Percentiles rank a stretch among this genome's conserved stretches.
Evolutionary conservation across 345 rosid species (phyloP).

Genomic region (Passiflora organensis): DNA sequence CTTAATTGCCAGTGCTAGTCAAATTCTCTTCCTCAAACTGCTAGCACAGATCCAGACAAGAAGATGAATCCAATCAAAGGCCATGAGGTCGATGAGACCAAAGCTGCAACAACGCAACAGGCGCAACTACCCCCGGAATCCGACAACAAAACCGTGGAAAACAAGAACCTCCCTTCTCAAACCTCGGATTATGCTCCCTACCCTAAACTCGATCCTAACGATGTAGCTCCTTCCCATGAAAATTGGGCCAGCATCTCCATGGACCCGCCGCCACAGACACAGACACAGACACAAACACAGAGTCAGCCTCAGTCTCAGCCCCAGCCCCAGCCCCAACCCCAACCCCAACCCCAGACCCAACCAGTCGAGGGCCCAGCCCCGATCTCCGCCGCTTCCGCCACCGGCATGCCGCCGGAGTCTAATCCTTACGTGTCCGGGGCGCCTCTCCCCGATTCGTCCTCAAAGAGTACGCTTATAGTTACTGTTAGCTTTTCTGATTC

Average conservation of each 20-base stretch:
- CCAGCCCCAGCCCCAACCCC: conserved; percentile 5
- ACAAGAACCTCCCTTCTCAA: conserved; percentile 17
- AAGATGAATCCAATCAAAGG: neutral
- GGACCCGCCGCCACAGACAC: conserved; percentile 16
- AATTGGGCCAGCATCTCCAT: conserved; percentile 28
- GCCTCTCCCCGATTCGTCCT: conserved; percentile 34
- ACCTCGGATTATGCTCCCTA: conserved; percentile 83
- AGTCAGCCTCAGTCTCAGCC: conserved; percentile 1
- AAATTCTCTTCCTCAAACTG: no score
- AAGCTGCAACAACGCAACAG: neutral
- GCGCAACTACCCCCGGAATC: conserved; percentile 15
- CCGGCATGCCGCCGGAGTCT: conserved; percentile 73
- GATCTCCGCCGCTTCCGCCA: conserved; percentile 44
- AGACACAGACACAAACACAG: conserved; percentile 14
- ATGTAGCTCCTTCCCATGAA: conserved; percentile 56
- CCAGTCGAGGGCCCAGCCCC: conserved; percentile 42
- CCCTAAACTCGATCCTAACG: conserved; percentile 78
- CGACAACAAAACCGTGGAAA: neutral
- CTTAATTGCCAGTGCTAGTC: no score
- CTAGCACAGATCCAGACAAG: neutral
- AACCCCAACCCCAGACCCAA: neutral
- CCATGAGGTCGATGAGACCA: conserved; percentile 8
- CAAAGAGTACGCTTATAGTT: conserved; percentile 42
- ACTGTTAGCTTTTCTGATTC: neutral
- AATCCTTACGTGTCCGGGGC: conserved; percentile 76